Evolutionary conservation across 176 grass and related monocot genomes (phyloP).

Genomic region (Hyparrhenia diplandra): DNA sequence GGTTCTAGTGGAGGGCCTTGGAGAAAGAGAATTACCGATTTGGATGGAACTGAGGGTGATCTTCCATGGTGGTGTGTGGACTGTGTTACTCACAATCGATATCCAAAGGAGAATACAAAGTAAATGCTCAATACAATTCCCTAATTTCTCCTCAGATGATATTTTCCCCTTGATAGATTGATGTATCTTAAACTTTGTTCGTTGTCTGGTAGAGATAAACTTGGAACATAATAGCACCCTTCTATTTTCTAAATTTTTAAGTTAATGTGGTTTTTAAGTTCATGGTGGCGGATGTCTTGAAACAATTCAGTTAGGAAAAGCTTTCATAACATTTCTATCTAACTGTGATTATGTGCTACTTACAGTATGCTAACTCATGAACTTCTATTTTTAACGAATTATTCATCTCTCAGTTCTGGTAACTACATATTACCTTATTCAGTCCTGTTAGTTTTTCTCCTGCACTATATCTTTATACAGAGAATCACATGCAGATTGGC

Average conservation of each 20-base stretch:
- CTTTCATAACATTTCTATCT: background rate
- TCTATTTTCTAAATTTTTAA: background rate
- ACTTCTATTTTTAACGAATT: constrained; percentile 4
- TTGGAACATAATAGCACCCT: too few species aligned
- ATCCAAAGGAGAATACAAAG: constrained; percentile 95
- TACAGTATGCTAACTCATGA: background rate
- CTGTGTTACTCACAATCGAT: constrained; percentile 58
- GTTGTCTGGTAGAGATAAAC: too few species aligned
- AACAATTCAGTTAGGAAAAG: background rate
- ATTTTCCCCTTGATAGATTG: too few species aligned
- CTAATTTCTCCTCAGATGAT: too few species aligned
- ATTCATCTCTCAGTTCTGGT: background rate
- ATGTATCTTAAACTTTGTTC: too few species aligned
- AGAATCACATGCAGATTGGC: background rate
- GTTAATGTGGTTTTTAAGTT: background rate
- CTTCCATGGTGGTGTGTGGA: constrained; percentile 96
- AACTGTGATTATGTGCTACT: background rate
- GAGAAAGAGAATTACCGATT: constrained; percentile 91
- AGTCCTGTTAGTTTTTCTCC: background rate
- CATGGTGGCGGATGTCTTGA: background rate
- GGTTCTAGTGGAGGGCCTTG: constrained; percentile 81
- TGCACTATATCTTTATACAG: background rate
- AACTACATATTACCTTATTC: background rate
- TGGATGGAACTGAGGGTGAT: constrained; percentile 90
- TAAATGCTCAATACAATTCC: constrained; percentile 32